Conservation (phyloP, 1,284 basidiomycete genomes). For the Marasmius fiardii region DNA sequence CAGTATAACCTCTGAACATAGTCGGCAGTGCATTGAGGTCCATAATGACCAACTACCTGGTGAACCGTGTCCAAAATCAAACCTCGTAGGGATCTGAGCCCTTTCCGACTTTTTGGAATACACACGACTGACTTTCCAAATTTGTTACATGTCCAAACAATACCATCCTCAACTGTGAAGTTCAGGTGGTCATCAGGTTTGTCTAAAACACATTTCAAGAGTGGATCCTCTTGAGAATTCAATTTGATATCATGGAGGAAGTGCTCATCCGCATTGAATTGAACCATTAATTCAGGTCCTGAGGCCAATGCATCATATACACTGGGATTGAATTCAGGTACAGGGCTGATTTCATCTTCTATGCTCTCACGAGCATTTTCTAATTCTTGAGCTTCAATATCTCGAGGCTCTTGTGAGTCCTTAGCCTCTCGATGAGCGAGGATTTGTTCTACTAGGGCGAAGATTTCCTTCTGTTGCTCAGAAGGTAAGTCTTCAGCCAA, state of each 20-base stretch:
- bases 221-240: neutral
- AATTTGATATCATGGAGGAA: neutral
- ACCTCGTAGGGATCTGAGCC: conserved; percentile 13
- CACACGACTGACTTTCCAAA: conserved; percentile 1
- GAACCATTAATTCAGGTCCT: neutral
- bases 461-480: conserved; percentile 2
- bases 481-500: conserved; percentile 8
- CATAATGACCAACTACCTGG: conserved; percentile 22
- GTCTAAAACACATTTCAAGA: neutral
- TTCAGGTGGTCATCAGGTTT: neutral
- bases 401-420: too few species aligned
- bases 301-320: neutral
- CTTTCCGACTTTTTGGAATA: neutral
- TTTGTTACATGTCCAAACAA: conserved; percentile 5
- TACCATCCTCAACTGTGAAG: neutral
- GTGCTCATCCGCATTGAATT: neutral
- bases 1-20: conserved; percentile 28
- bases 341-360: neutral
- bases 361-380: neutral
- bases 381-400: neutral
- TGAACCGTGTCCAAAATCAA: conserved; percentile 24
- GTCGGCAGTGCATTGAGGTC: conserved; percentile 18
- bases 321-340: neutral
- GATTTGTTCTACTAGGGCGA: neutral
- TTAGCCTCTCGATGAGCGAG: too few species aligned